phyloP scores from a whole-genome alignment of 148 eudicot species.

The Fagopyrum esculentum region DNA sequence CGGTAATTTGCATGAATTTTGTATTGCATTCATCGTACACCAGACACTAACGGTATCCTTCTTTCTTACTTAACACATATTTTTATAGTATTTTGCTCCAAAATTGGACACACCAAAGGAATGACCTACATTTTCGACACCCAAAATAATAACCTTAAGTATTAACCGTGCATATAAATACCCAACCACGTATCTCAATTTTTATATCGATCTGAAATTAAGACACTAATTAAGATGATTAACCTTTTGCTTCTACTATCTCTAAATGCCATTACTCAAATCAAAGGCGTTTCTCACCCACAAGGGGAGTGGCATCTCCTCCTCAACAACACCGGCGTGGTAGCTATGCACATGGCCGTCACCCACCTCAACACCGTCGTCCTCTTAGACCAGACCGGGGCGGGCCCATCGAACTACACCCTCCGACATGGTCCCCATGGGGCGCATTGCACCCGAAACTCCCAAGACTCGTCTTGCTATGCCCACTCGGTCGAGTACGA shows the following conservation, averaged over 20 bases:
- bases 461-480: constrained; percentile 32
- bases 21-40: neutral
- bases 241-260: neutral
- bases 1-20: neutral
- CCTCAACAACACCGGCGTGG: constrained; percentile 45
- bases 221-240: neutral
- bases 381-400: constrained; percentile 41
- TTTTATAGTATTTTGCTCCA: too few species aligned
- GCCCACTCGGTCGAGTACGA: constrained; percentile 66
- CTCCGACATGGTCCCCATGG: constrained; percentile 27
- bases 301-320: constrained; percentile 46
- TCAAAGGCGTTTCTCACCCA: neutral
- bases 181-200: neutral
- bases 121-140: neutral
- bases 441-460: constrained; percentile 17
- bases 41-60: neutral
- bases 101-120: neutral
- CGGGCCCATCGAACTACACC: constrained; percentile 37
- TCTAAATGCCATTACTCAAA: neutral
- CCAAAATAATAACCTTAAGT: neutral
- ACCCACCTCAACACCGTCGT: constrained; percentile 45
- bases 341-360: constrained; percentile 63
- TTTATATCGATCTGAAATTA: neutral
- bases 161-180: neutral
- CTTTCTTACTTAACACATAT: neutral